Evolutionary conservation across 352 stramenopile species (phyloP).

Genomic region (Stramenopiles sp.): DNA sequence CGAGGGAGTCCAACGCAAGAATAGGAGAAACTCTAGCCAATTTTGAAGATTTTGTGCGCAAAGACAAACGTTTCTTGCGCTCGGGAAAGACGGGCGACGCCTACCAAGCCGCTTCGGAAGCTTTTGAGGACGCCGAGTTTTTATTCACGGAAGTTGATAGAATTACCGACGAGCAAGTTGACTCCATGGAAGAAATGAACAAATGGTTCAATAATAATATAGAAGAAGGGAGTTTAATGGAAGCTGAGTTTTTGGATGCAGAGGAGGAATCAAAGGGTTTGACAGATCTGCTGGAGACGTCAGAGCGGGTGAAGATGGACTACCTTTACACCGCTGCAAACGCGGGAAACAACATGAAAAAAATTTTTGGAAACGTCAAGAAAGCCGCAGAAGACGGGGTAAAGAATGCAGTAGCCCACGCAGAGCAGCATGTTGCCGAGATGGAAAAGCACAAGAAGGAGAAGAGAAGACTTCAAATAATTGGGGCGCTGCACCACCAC

Average conservation of each 20-base stretch:
- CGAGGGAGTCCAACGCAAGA: neutral
- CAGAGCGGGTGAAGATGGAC: neutral
- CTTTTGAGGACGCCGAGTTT: neutral
- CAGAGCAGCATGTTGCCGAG: neutral
- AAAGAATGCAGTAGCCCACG: neutral
- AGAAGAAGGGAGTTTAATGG: neutral
- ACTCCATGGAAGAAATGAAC: neutral
- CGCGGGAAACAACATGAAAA: neutral
- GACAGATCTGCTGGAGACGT: neutral
- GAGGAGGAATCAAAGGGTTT: neutral
- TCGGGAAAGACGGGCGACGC: neutral
- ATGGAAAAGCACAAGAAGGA: neutral
- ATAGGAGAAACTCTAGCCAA: neutral
- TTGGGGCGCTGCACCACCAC: neutral
- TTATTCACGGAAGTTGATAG: neutral
- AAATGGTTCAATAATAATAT: neutral
- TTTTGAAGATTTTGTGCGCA: neutral
- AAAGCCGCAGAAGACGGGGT: neutral
- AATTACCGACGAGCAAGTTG: neutral
- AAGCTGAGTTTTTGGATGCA: neutral
- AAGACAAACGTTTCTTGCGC: neutral
- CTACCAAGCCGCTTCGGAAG: neutral
- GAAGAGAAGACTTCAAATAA: neutral
- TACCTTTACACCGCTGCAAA: neutral
- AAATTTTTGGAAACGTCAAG: neutral